Conservation (phyloP, 202 grass and related monocot genomes). For the Hordeum pubiflorum region DNA sequence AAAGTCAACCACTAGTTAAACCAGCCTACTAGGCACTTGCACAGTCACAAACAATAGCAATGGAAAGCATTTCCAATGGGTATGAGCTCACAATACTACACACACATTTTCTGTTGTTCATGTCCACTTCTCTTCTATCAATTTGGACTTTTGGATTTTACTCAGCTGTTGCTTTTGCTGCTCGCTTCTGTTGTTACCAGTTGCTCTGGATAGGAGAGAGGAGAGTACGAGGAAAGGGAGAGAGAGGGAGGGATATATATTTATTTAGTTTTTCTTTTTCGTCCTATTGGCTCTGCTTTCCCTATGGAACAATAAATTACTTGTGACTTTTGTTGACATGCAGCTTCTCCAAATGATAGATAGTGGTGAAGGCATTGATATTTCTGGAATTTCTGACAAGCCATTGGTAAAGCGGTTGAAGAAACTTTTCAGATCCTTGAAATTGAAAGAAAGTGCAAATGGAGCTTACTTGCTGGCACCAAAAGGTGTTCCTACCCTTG, state of each 20-base stretch:
- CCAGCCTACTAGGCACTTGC: not conserved
- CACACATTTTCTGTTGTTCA: not conserved
- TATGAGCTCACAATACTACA: not conserved
- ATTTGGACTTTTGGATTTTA: not conserved
- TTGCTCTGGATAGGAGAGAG: not conserved
- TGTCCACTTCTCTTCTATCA: not conserved
- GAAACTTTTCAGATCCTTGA: constrained; percentile 75
- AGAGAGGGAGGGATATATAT: not conserved
- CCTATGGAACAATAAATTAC: not conserved
- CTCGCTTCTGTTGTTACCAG: not conserved
- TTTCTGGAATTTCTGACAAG: constrained; percentile 73
- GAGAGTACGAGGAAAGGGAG: too few relatives aligned
- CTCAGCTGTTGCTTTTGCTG: not conserved
- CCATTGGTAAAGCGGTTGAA: constrained; percentile 64
- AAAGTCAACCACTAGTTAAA: not conserved
- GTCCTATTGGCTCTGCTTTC: not conserved
- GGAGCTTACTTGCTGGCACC: constrained; percentile 61
- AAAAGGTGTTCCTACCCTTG: constrained; percentile 59
- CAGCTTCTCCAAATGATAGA: constrained; percentile 98
- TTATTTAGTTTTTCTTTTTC: not conserved
- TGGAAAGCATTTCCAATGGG: not conserved
- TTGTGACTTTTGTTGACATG: constrained; percentile 24
- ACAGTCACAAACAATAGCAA: not conserved
- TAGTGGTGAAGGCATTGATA: constrained; percentile 80
- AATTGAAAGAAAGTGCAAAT: constrained; percentile 52